Evolutionary conservation across 306 rosid species (phyloP).

Genomic region (Cicer judaicum): DNA sequence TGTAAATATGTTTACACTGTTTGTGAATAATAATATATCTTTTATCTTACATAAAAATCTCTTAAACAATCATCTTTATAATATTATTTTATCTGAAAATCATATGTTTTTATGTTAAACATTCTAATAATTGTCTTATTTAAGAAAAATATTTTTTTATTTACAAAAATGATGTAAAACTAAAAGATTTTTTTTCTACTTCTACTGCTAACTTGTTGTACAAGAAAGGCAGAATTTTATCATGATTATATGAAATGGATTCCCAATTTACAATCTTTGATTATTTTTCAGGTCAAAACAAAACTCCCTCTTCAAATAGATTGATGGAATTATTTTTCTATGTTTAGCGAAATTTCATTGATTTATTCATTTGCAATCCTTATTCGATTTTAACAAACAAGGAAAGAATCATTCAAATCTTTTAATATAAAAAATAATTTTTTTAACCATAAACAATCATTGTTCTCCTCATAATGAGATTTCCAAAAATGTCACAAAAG

Average conservation of each 20-base stretch:
- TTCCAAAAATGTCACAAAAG: background rate
- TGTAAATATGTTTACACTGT: too few species aligned
- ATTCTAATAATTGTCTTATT: too few species aligned
- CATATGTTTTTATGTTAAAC: too few species aligned
- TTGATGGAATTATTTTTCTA: background rate
- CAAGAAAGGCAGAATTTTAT: background rate
- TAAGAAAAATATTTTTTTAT: too few species aligned
- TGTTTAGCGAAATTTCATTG: background rate
- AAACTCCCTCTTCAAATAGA: background rate
- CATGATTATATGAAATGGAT: background rate
- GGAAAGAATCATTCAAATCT: conserved; percentile 1
- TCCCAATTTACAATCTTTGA: background rate
- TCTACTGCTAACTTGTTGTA: too few species aligned
- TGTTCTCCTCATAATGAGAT: too few species aligned
- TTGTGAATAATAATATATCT: too few species aligned
- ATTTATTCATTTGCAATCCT: background rate
- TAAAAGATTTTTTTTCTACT: too few species aligned
- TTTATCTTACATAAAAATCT: too few species aligned
- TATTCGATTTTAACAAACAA: background rate
- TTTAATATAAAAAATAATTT: background rate
- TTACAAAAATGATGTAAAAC: too few species aligned
- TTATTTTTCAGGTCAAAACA: background rate
- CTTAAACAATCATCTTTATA: too few species aligned
- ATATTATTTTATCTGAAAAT: too few species aligned
- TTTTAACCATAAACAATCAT: background rate